phyloP scores from a whole-genome alignment of 2,329 filamentous ascomycete genomes.

The Verticillium longisporum region DNA sequence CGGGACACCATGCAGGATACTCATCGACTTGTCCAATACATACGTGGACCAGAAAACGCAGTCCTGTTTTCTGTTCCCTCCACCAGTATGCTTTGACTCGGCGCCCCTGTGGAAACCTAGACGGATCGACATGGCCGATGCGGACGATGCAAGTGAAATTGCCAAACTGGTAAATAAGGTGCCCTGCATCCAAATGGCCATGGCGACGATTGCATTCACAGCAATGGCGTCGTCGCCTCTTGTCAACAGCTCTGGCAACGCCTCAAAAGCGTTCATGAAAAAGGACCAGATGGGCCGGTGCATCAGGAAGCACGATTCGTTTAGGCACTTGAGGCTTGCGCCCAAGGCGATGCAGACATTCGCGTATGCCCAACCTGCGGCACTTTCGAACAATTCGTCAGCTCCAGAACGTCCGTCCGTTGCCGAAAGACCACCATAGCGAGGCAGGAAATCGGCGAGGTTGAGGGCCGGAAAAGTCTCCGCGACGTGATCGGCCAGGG shows the following conservation, averaged over 20 bases:
- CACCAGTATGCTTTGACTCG: neutral
- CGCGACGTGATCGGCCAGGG: conserved; percentile 4
- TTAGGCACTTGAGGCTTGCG: conserved; percentile 5
- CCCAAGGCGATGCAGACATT: conserved; percentile 5
- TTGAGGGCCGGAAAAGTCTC: conserved; percentile 7
- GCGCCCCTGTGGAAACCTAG: conserved; percentile 7
- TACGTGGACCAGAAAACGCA: conserved; percentile 10
- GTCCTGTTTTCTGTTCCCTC: conserved; percentile 1
- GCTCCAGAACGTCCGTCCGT: neutral
- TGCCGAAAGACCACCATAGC: conserved; percentile 1
- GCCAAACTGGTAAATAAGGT: conserved; percentile 5
- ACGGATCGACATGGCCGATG: conserved; percentile 5
- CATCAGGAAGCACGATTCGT: conserved; percentile 5
- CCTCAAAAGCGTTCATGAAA: conserved; percentile 8
- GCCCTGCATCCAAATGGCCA: conserved; percentile 9
- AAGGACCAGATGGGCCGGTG: conserved; percentile 8
- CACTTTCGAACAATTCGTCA: conserved; percentile 5
- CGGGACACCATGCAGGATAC: conserved; percentile 7
- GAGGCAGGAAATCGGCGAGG: conserved; percentile 4
- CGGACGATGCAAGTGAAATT: conserved; percentile 4
- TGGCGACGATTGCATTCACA: conserved; percentile 6
- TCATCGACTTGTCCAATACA: conserved; percentile 7
- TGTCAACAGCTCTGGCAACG: conserved; percentile 5
- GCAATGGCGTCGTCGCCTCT: conserved; percentile 4
- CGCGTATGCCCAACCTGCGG: conserved; percentile 9